phyloP scores from a whole-genome alignment of 495 filamentous ascomycete genomes.

The Aspergillus affinis region DNA sequence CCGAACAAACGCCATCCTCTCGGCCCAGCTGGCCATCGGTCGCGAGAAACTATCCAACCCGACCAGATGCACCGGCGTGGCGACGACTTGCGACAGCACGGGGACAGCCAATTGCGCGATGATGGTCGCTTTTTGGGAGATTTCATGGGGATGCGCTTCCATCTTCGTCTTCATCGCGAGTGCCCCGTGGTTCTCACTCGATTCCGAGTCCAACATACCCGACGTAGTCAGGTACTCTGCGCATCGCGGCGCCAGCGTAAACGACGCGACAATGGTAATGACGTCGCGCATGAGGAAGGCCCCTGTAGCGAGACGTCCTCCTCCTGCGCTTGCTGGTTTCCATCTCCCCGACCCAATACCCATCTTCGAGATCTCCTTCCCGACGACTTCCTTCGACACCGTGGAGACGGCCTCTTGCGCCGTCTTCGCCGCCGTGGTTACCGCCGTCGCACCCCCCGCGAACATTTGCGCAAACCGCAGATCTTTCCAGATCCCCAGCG shows the following conservation, averaged over 20 bases:
- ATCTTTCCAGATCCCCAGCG: conserved; percentile 39
- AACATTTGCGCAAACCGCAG: conserved; percentile 36
- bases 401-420: conserved; percentile 14
- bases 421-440: conserved; percentile 8
- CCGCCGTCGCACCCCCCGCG: conserved; percentile 11
- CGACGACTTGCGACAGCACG: conserved; percentile 33
- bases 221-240: conserved; percentile 4
- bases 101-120: conserved; percentile 37
- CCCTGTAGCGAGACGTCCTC: conserved; percentile 18
- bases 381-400: conserved; percentile 9
- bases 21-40: conserved; percentile 18
- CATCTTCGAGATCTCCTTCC: neutral
- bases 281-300: conserved; percentile 55
- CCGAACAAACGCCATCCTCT: conserved; percentile 26
- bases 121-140: conserved; percentile 9
- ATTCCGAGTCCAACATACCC: neutral
- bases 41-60: conserved; percentile 36
- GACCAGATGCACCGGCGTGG: conserved; percentile 36
- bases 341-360: neutral
- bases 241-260: conserved; percentile 31
- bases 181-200: neutral
- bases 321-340: too few relatives aligned
- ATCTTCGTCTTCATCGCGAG: too few relatives aligned
- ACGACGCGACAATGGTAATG: conserved; percentile 39
- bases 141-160: neutral